These are phyloP conservation scores for Cubamyces sp. DNA, from an alignment of 768 basidiomycete species.

Conservation along the genomic window DNA sequence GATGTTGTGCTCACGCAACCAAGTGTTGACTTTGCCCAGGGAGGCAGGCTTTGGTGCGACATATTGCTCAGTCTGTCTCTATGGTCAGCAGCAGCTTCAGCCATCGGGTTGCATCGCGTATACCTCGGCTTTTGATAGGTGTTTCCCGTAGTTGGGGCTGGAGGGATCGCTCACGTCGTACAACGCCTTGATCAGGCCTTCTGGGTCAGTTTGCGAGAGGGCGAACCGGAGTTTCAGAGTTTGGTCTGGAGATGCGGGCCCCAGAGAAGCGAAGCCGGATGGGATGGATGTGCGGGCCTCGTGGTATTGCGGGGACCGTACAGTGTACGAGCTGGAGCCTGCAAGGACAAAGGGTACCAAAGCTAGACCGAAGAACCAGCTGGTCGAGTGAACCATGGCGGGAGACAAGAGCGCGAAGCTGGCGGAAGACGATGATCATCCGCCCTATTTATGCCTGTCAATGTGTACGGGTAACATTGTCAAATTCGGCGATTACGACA, in stretches of 20 bases:
- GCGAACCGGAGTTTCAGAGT: constrained; percentile 38
- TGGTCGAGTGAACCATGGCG: neutral
- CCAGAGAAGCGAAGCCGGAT: constrained; percentile 33
- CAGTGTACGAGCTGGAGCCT: neutral
- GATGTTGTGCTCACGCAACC: constrained; percentile 29
- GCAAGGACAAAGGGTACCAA: neutral
- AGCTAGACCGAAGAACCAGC: neutral
- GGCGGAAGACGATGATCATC: neutral
- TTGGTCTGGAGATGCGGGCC: constrained; percentile 33
- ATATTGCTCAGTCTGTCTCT: constrained; percentile 22
- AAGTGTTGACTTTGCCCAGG: constrained; percentile 27
- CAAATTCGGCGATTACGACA: too few relatives aligned
- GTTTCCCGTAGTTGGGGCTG: constrained; percentile 36
- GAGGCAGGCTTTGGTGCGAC: constrained; percentile 28
- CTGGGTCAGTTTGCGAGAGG: constrained; percentile 36
- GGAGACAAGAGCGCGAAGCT: neutral
- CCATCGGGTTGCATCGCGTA: neutral
- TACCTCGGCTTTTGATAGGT: constrained; percentile 41
- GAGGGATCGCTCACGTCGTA: constrained; percentile 37
- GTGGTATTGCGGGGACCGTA: neutral
- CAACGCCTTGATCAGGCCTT: constrained; percentile 38
- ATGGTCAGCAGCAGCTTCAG: neutral
- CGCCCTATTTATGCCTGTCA: too few relatives aligned
- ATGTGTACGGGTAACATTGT: too few relatives aligned
- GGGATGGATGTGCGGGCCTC: constrained; percentile 23